Base-by-base conservation (phyloP, 129 eudicot species). In the Arctium lappa region DNA sequence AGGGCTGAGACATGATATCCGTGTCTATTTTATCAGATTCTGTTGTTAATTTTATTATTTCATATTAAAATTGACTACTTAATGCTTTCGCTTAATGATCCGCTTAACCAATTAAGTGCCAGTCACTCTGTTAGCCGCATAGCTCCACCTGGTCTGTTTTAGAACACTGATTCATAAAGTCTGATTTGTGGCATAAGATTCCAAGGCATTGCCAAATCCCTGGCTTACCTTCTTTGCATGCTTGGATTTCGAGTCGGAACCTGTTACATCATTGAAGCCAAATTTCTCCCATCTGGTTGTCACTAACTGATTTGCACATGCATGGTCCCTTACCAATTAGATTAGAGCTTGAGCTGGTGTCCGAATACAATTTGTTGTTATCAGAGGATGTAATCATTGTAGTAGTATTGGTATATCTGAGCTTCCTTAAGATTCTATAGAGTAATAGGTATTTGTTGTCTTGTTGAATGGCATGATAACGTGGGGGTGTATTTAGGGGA, bases 391-490 rank as follows among this genome's bases (percentile, higher is more conserved):
- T 77, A 3, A 60, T 34, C 15, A 44, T 62, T 18, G 82, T 69
- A 79, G 69, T 10, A 15, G 15, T 27, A 18, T 6, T 42, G 68
- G 37, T 68, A 42, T 71, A 33, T 50, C 6, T 48, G 3, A 18
- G 78, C 27, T 50, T 73, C 10, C 74, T 29, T 82, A 40, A 74
- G 39, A 75, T 82, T 63, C 8, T 74, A 30, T 60, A 29, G 72
- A 80, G 37, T 53, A 8, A 74, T 27, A 15, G 18, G 29, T 39
- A 39, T 74, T 62, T 63, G 36, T n/a, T 40, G 72, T 13, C 80
- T 40, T 81, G 63, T 42, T 65, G 39, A 34, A 69, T 69, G 44
- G 15, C 76, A 79, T 79, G 68, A 79, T 50, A 70, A 70, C 74
- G 8, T 33, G 27, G 44, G 40, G 65, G 42, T 70, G 40, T 70